Base-by-base conservation (phyloP, 352 stramenopile genomes). In the Phytophthora meadii region DNA sequence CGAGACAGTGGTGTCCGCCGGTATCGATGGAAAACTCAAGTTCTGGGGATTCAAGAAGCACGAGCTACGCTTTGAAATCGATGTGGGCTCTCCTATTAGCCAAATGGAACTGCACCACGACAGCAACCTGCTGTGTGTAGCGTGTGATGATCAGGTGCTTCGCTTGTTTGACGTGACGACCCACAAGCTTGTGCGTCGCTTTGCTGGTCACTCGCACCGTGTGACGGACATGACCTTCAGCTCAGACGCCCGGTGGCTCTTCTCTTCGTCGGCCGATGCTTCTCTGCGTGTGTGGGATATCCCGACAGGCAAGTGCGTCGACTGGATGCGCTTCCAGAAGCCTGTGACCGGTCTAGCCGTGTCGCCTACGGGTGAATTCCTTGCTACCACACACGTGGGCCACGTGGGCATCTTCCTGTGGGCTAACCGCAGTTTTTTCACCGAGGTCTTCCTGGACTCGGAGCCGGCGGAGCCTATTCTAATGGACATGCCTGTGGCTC, bases 351-450 rank as follows among this genome's bases (percentile, higher is more conserved):
- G 93, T 5, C 63, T 99, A 30, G 89, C 92, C 0, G 77, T 98
- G 30, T 98, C 93, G 11, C 93, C 97, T 5, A 98, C 97, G 15
- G 95, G 95, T 49, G 97, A 99, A 72, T 98, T 98, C 72, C 65
- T 99, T 15, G 93, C 94, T 32, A 99, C 97, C n/a, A 97, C 90
- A 8, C 96, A 99, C 71, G 81, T 92, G 1, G 83, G 84, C 32
- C 87, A 93, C 53, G 74, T 98, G 3, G 96, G 96, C 17, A 97
- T 99, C 63, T 97, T 90, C 72, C 70, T 99, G 8, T 99, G 95
- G 95, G 94, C 94, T 11, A 98, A 99, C 77, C 93, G 91, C 34
- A 90, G 82, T 40, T 98, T 97, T 74, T 99, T 98, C 65, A 88
- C 87, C 46, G 80, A 96, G 10, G 85, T 98, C 47, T 95, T 96